Percentiles rank a stretch among this genome's conserved stretches.
Evolutionary conservation across 192 early-diverging fungal species (phyloP).

Genomic region (Mortierella claussenii): DNA sequence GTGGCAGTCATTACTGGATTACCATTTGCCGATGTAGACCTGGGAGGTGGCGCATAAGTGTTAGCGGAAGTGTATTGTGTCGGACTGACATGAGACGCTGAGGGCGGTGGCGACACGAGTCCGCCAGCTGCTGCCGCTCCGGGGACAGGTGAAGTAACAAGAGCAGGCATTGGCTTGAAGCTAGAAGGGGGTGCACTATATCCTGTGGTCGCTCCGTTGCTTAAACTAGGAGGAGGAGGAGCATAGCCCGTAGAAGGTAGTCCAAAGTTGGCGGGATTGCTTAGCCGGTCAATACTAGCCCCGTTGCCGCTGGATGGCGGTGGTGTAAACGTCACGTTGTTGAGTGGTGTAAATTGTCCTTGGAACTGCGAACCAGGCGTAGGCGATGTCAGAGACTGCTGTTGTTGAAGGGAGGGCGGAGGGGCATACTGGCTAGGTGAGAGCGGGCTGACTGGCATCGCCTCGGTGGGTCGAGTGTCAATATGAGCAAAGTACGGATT

Average conservation of each 20-base stretch:
- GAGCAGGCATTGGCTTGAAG: not conserved
- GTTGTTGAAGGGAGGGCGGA: slow-evolving; percentile 9
- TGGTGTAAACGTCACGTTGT: slow-evolving; percentile 18
- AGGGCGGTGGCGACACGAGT: slow-evolving; percentile 19
- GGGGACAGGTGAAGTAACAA: not conserved
- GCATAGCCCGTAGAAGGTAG: slow-evolving; percentile 8
- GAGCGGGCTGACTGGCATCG: not conserved
- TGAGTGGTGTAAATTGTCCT: not conserved
- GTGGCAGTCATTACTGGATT: too few relatives aligned
- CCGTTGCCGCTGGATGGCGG: slow-evolving; percentile 7
- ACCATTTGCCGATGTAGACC: slow-evolving; percentile 4
- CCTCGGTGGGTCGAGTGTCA: too few relatives aligned
- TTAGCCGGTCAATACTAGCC: too few relatives aligned
- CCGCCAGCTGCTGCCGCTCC: not conserved
- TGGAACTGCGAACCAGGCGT: not conserved
- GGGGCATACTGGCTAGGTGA: slow-evolving; percentile 1
- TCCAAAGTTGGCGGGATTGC: slow-evolving; percentile 5
- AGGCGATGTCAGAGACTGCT: slow-evolving; percentile 4
- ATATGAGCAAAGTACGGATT: slow-evolving; percentile 19
- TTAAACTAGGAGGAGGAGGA: slow-evolving; percentile 31
- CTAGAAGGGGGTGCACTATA: slow-evolving; percentile 17
- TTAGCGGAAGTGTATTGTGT: not conserved
- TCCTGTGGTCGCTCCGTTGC: not conserved
- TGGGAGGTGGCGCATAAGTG: slow-evolving; percentile 20
- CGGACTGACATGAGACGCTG: not conserved